A percentile compares a stretch with the other conserved stretches of the same genome.
phyloP scores from a whole-genome alignment of 129 eudicot species.

The Logfia minima region DNA sequence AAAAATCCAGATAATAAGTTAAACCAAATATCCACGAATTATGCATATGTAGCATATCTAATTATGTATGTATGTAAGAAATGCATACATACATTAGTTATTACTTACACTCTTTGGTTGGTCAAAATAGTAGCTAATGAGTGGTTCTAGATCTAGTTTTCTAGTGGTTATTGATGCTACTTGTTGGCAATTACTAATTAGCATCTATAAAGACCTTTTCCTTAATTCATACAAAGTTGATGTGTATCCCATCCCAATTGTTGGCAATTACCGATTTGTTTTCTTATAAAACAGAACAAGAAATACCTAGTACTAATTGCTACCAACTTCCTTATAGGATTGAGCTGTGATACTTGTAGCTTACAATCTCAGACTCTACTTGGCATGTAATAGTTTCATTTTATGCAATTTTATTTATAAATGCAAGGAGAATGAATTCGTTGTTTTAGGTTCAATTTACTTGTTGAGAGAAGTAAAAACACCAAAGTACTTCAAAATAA shows the following conservation, averaged over 20 bases:
- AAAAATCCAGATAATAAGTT: neutral
- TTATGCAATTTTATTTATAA: neutral
- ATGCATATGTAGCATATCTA: neutral
- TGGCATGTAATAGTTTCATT: neutral
- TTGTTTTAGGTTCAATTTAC: no score
- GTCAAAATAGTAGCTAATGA: neutral
- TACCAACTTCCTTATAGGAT: constrained; percentile 10
- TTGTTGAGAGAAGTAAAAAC: no score
- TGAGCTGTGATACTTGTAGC: neutral
- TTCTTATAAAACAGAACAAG: no score
- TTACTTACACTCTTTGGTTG: neutral
- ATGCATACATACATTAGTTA: neutral
- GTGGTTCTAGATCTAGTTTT: neutral
- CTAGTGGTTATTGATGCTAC: neutral
- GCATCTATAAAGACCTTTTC: no score
- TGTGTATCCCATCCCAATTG: no score
- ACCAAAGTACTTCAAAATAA: no score
- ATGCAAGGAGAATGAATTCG: no score
- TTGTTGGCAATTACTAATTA: neutral
- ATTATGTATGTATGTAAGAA: neutral
- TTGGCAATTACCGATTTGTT: no score
- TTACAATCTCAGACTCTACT: constrained; percentile 1
- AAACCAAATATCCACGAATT: neutral
- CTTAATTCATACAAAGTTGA: no score
- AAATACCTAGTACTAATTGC: neutral